A percentile compares a stretch with the other conserved stretches of the same genome.
phyloP scores from a whole-genome alignment of 2,329 filamentous ascomycete genomes.

The Fonsecaea pedrosoi region DNA sequence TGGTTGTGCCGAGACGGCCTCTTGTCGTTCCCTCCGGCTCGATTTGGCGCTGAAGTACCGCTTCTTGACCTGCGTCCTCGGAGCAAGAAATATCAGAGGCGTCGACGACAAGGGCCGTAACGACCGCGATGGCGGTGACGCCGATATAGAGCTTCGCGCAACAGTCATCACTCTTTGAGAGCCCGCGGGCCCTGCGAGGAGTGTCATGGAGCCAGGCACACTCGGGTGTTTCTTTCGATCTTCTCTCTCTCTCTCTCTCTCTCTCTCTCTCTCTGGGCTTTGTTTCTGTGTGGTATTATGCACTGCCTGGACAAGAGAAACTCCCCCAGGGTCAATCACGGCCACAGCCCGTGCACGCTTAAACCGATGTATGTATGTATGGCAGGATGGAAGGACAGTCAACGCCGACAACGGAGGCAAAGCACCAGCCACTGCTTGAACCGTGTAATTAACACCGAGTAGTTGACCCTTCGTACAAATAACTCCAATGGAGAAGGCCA shows the following conservation, averaged over 20 bases:
- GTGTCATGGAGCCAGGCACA: neutral
- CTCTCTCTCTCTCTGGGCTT: neutral
- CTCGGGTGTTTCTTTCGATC: neutral
- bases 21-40: neutral
- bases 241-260: neutral
- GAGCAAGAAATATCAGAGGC: neutral
- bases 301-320: neutral
- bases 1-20: neutral
- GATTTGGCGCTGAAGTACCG: conserved; percentile 12
- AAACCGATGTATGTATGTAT: too few species aligned
- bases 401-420: neutral
- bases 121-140: neutral
- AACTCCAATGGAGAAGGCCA: neutral
- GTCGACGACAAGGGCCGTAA: neutral
- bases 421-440: neutral
- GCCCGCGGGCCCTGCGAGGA: neutral
- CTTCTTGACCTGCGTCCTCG: neutral
- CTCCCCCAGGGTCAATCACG: too few species aligned
- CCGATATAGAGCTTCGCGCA: neutral
- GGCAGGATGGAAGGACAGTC: too few species aligned
- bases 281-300: neutral
- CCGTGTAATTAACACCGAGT: too few species aligned
- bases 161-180: neutral
- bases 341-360: too few species aligned
- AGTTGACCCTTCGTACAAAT: too few species aligned